Percentiles rank a stretch among this genome's conserved stretches.
These are phyloP conservation scores for Oemleria cerasiformis DNA, from an alignment of 306 rosid genomes.

Conservation along the genomic window DNA sequence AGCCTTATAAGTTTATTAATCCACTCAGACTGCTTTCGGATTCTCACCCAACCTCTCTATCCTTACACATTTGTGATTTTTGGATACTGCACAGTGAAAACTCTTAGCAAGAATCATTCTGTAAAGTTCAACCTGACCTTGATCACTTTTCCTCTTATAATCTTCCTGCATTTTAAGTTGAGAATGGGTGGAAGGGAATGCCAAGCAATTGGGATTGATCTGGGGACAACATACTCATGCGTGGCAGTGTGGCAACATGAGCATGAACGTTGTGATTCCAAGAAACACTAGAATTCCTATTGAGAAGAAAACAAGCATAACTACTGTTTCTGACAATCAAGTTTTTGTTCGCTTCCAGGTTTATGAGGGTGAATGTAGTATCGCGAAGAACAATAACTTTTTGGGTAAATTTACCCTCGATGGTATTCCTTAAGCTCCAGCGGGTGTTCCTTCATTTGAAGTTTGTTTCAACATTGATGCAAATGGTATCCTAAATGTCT, in stretches of 20 bases:
- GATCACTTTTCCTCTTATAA: too few species aligned
- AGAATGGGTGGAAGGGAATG: background rate
- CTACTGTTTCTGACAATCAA: background rate
- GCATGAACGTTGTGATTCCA: too few species aligned
- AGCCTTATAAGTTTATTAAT: too few species aligned
- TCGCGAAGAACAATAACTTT: background rate
- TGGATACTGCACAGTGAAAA: too few species aligned
- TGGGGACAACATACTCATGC: conserved; percentile 14
- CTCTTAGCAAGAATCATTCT: too few species aligned
- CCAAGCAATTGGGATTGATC: conserved; percentile 6
- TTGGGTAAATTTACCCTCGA: background rate
- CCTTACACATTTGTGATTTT: too few species aligned
- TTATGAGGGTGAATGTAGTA: background rate
- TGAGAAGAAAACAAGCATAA: too few species aligned
- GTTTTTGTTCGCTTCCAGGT: accelerated
- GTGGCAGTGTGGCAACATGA: conserved; percentile 17
- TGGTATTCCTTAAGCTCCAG: background rate
- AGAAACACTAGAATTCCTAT: background rate
- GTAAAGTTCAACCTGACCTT: too few species aligned
- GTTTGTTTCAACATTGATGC: background rate
- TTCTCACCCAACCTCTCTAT: too few species aligned
- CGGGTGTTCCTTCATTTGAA: background rate
- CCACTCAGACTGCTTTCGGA: too few species aligned
- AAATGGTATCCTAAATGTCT: background rate
- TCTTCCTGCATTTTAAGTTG: background rate